A percentile compares a stretch with the other conserved stretches of the same genome.
phyloP scores from a whole-genome alignment of 176 grass and related monocot genomes.

The Aegilops speltoides region DNA sequence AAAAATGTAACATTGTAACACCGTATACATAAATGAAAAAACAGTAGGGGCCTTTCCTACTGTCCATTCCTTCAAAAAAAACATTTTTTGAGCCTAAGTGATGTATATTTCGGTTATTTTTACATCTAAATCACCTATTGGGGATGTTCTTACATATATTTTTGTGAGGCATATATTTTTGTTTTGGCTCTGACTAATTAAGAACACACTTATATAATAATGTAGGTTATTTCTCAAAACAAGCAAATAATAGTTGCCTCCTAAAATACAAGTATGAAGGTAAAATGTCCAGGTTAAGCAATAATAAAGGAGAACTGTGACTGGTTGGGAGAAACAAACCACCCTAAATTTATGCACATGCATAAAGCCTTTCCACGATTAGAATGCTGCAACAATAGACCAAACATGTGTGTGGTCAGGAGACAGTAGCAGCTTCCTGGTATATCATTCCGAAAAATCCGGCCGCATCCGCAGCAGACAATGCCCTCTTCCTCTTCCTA shows the following conservation, averaged over 20 bases:
- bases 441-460: slow-evolving; percentile 10
- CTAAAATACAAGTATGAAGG: neutral
- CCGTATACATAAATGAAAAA: too few species aligned
- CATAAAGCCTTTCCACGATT: slow-evolving; percentile 26
- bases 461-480: neutral
- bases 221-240: neutral
- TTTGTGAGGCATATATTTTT: neutral
- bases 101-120: too few species aligned
- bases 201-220: neutral
- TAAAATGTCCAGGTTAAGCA: neutral
- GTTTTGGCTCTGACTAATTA: neutral
- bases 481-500: neutral
- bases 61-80: too few species aligned
- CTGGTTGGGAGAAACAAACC: neutral
- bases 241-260: neutral
- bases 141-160: too few species aligned
- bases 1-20: too few species aligned
- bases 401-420: slow-evolving; percentile 20
- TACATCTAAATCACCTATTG: too few species aligned
- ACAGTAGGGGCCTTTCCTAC: too few species aligned
- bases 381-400: slow-evolving; percentile 22
- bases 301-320: neutral
- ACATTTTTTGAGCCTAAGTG: too few species aligned
- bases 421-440: neutral
- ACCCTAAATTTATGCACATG: neutral